Evolutionary conservation across 2,329 filamentous ascomycete genomes (phyloP), one percentile per base, ranked within the genome.

Genomic region (Trichoderma aggressivum): DNA sequence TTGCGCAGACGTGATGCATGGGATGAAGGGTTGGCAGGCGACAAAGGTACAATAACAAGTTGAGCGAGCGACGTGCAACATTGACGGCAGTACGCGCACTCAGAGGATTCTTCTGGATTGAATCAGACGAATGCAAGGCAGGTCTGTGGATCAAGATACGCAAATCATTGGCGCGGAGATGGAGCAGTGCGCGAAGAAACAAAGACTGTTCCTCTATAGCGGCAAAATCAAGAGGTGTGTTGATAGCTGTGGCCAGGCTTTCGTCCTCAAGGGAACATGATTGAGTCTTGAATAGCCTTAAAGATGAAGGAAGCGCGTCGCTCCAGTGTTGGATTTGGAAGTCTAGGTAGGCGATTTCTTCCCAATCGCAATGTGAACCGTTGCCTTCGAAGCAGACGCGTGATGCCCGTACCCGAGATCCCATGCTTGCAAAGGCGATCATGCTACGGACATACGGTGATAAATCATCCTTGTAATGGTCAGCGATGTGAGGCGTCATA

Each of bases 251-350:
- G 18, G 39, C 18, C 39, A 43, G 2, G 39, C 2, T n/a, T 10
- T 10, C 0, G 0, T n/a, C 39, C 39, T 10, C 16, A n/a, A 43
- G 18, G 7, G 39, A 10, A 43, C 0, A 43, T 2, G 3, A 0
- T 10, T 43, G 16, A 10, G 39, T 0, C 3, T 43, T 1, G 7
- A 43, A n/a, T n/a, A 43, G 1, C 39, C 39, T 43, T 7, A 43
- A 43, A 7, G 39, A 4, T 10, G 39, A n/a, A 43, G 39, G 39
- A 16, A 43, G 39, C 3, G 39, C 7, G 18, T 5, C 10, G 7
- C 16, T 43, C 39, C 39, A 43, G 0, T 43, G 16, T 43, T 43
- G 39, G 3, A 43, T 43, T 43, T 43, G 39, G 39, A n/a, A 43
- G n/a, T 43, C 39, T 4, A 43, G 18, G 3, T 43, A 43, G 7